phyloP scores from a whole-genome alignment of 2,329 filamentous ascomycete species.

The Fusarium luffae region DNA sequence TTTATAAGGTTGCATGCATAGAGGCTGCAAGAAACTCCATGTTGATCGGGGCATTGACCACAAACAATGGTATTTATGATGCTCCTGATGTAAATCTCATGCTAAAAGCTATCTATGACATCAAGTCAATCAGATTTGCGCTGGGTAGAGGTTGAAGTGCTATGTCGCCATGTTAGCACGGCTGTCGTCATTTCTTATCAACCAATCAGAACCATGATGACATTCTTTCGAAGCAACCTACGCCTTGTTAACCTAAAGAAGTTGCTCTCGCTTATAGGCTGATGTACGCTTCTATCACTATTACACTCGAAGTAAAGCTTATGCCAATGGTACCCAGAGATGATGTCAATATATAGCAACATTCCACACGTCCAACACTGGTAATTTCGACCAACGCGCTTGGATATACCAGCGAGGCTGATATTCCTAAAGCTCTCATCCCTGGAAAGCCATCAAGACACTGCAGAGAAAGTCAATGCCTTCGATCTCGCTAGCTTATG shows the following conservation, averaged over 20 bases:
- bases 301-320: not conserved
- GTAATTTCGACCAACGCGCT: not conserved
- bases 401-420: not conserved
- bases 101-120: not conserved
- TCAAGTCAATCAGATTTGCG: not conserved
- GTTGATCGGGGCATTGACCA: not conserved
- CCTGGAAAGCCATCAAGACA: not conserved
- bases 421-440: not conserved
- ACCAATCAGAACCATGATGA: constrained; percentile 11
- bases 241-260: not conserved
- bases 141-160: not conserved
- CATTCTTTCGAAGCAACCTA: not conserved
- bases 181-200: constrained; percentile 13
- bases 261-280: not conserved
- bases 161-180: constrained; percentile 28
- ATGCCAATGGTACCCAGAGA: not conserved
- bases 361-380: not conserved
- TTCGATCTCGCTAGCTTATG: not conserved
- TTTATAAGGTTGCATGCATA: not conserved
- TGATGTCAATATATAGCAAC: not conserved
- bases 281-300: not conserved
- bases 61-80: not conserved
- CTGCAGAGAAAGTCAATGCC: not conserved
- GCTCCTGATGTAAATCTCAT: not conserved
- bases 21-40: not conserved